Percentiles rank a stretch among this genome's conserved stretches.
These are phyloP conservation scores for Penicillium pulvis DNA, from an alignment of 495 filamentous ascomycete genomes.

Conservation along the genomic window DNA sequence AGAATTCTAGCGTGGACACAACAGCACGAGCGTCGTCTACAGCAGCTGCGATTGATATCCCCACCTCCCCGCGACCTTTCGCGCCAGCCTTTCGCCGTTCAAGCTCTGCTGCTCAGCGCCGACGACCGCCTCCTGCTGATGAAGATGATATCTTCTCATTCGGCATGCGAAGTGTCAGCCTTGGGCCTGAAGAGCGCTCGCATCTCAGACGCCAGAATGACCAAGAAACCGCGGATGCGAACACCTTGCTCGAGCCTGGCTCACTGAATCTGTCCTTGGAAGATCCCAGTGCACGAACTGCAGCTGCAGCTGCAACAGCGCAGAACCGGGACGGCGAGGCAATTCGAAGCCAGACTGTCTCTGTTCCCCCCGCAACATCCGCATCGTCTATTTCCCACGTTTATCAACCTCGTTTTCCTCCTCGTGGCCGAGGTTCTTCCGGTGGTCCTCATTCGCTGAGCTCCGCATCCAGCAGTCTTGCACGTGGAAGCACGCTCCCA, in stretches of 20 bases:
- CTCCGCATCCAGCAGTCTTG: conserved; percentile 48
- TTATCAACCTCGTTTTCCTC: conserved; percentile 45
- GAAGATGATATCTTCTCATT: conserved; percentile 62
- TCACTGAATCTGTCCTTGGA: conserved; percentile 6
- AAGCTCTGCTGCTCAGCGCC: conserved; percentile 77
- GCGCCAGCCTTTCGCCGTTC: conserved; percentile 65
- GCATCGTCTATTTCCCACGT: conserved; percentile 38
- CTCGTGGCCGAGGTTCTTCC: conserved; percentile 44
- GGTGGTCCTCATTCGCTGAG: conserved; percentile 44
- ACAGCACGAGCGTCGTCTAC: conserved; percentile 48
- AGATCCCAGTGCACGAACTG: conserved; percentile 19
- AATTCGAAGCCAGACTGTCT: conserved; percentile 32
- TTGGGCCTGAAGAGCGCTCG: conserved; percentile 68
- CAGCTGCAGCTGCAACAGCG: conserved; percentile 46
- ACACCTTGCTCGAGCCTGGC: not conserved
- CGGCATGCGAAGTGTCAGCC: conserved; percentile 73
- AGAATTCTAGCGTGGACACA: conserved; percentile 37
- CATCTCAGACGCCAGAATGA: conserved; percentile 56
- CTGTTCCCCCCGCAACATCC: conserved; percentile 42
- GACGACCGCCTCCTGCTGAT: conserved; percentile 54
- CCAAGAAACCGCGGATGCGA: conserved; percentile 27
- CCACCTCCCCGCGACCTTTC: conserved; percentile 69
- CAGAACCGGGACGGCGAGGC: conserved; percentile 41
- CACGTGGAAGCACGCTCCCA: conserved; percentile 39
- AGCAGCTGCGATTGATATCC: conserved; percentile 79